Percentiles rank a stretch among this genome's conserved stretches.
phyloP scores from a whole-genome alignment of 805 yeast genomes.

The Candida anglica region DNA sequence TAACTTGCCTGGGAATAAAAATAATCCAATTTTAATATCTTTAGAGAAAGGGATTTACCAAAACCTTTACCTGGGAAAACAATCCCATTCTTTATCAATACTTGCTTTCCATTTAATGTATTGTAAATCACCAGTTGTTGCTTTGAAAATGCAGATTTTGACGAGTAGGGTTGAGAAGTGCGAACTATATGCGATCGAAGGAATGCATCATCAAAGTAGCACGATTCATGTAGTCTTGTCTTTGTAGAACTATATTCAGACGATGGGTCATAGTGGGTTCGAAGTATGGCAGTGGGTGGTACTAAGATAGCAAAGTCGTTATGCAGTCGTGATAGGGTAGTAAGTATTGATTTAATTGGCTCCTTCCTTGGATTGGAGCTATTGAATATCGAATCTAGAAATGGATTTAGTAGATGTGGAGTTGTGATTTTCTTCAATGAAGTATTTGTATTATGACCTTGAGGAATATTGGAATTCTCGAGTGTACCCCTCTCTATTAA shows the following conservation, averaged over 20 bases:
- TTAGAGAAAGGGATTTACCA: constrained; percentile 38
- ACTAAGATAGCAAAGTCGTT: constrained; percentile 57
- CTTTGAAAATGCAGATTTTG: constrained; percentile 19
- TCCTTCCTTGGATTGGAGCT: constrained; percentile 45
- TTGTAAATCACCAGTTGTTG: constrained; percentile 41
- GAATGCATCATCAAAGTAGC: constrained; percentile 54
- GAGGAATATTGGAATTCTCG: too few species aligned
- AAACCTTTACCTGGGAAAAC: constrained; percentile 60
- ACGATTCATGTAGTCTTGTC: constrained; percentile 44
- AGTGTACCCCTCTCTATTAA: too few species aligned
- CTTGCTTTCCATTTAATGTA: constrained; percentile 54
- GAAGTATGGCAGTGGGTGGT: constrained; percentile 53
- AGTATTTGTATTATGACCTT: too few species aligned
- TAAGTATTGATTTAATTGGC: constrained; percentile 45
- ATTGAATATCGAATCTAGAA: constrained; percentile 62
- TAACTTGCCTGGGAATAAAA: constrained; percentile 56
- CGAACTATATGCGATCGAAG: constrained; percentile 58
- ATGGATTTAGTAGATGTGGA: constrained; percentile 59
- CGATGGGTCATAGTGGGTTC: constrained; percentile 25
- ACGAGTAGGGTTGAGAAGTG: constrained; percentile 18
- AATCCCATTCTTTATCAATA: constrained; percentile 51
- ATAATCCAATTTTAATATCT: constrained; percentile 43
- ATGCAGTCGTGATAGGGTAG: constrained; percentile 39
- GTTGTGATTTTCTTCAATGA: too few species aligned
- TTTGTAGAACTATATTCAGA: constrained; percentile 16